A percentile compares a stretch with the other conserved stretches of the same genome.
These are phyloP conservation scores for Leptoxyphium fumago DNA, from an alignment of 2,329 filamentous ascomycete species.

Conservation along the genomic window DNA sequence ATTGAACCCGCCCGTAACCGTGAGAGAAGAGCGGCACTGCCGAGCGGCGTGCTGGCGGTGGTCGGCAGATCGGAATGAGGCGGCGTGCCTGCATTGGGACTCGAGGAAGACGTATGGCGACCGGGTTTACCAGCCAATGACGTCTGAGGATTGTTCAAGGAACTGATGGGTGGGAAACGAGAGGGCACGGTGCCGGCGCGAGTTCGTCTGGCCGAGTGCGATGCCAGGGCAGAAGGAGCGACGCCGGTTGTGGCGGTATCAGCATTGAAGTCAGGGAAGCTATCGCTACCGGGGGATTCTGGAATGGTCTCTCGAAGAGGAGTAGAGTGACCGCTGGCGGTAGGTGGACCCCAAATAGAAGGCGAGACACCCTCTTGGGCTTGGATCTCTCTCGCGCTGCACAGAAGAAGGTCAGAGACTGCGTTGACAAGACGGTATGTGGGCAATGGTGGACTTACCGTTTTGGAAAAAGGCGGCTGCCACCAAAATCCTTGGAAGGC, in stretches of 20 bases:
- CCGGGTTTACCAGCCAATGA: constrained; percentile 60
- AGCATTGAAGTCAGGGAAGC: constrained; percentile 72
- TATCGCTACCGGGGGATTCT: constrained; percentile 83
- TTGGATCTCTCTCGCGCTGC: constrained; percentile 86
- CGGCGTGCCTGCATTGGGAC: constrained; percentile 55
- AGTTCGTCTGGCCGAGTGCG: constrained; percentile 45
- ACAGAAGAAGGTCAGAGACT: constrained; percentile 3
- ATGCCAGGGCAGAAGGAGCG: constrained; percentile 10
- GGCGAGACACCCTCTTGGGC: constrained; percentile 77
- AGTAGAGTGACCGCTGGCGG: constrained; percentile 90
- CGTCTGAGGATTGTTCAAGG: constrained; percentile 43
- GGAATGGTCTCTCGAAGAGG: constrained; percentile 94
- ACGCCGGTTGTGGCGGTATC: constrained; percentile 10
- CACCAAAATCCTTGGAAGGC: constrained; percentile 75
- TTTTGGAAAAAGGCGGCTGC: constrained; percentile 75
- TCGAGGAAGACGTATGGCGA: constrained; percentile 70
- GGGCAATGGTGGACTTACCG: constrained; percentile 46
- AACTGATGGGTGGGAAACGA: constrained; percentile 67
- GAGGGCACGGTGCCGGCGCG: constrained; percentile 94
- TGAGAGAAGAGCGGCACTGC: constrained; percentile 62
- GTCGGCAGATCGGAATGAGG: constrained; percentile 15
- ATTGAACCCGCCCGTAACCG: constrained; percentile 83
- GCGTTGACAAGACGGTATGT: neutral
- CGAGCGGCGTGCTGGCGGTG: constrained; percentile 36
- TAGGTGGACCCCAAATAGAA: constrained; percentile 78